A percentile compares a stretch with the other conserved stretches of the same genome.
Evolutionary conservation across 345 rosid species (phyloP).

Genomic region (Arabidopsis thaliana): DNA sequence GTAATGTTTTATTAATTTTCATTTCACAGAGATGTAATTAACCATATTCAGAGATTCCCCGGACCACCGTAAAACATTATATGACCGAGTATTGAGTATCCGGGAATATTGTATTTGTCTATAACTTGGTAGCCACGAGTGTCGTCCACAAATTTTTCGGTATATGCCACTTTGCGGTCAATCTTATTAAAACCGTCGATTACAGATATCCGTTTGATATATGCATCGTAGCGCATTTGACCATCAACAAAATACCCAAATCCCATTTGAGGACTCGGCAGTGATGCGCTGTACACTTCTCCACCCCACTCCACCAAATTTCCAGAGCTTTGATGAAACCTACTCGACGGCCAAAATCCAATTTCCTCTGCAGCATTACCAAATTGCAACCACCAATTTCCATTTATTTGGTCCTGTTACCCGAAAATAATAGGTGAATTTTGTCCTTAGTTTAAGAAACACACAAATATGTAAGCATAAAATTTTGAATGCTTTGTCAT

Average conservation of each 20-base stretch:
- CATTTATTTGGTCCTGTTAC: slow-evolving; percentile 25
- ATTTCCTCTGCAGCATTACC: neutral
- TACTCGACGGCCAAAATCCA: slow-evolving; percentile 24
- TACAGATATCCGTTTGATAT: slow-evolving; percentile 8
- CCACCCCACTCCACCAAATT: slow-evolving; percentile 28
- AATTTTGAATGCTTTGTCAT: neutral
- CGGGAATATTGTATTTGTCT: neutral
- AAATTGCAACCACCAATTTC: slow-evolving; percentile 26
- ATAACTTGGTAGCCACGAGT: neutral
- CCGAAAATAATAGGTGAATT: neutral
- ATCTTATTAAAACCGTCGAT: neutral
- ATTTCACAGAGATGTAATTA: neutral
- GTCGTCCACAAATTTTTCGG: neutral
- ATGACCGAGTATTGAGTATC: neutral
- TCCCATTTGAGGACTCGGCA: slow-evolving; percentile 32
- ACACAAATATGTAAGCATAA: neutral
- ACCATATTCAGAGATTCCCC: neutral
- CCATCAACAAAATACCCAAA: neutral
- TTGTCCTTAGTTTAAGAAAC: neutral
- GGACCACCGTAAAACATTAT: slow-evolving; percentile 33
- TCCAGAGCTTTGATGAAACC: slow-evolving; percentile 9
- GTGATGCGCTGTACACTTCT: slow-evolving; percentile 24
- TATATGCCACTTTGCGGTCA: neutral
- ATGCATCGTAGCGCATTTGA: neutral
- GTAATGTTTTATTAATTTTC: neutral